Conservation (phyloP, 495 filamentous ascomycete species). For the Aspergillus nidulans region DNA sequence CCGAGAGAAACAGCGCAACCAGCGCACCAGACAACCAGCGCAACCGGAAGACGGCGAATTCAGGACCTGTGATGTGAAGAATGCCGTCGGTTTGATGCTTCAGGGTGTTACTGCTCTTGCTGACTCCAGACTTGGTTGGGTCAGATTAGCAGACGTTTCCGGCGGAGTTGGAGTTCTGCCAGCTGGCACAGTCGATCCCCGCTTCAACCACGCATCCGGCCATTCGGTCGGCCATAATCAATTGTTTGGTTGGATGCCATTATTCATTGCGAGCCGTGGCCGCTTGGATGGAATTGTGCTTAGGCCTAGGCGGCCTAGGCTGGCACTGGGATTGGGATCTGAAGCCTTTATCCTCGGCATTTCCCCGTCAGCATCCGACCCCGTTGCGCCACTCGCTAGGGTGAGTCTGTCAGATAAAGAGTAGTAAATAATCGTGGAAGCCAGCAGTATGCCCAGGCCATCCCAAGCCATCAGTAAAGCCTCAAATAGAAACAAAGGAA, state of each 20-base stretch:
- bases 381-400: neutral
- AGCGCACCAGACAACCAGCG: too few species aligned
- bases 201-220: neutral
- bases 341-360: neutral
- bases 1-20: too few species aligned
- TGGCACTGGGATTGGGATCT: neutral
- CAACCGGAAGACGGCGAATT: neutral
- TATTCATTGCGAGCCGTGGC: neutral
- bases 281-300: too few species aligned
- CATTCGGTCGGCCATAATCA: neutral
- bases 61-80: neutral
- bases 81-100: neutral
- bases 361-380: neutral
- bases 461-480: too few species aligned
- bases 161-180: neutral
- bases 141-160: neutral
- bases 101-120: neutral
- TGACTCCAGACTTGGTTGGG: neutral
- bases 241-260: constrained; percentile 4
- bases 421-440: neutral
- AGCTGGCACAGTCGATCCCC: constrained; percentile 5
- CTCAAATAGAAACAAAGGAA: neutral
- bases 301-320: neutral
- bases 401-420: neutral
- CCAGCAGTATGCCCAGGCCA: too few species aligned